Evolutionary conservation across 2,329 filamentous ascomycete genomes (phyloP), one percentile per base, ranked within the genome.

Genomic region (Aspergillus fijiensis): DNA sequence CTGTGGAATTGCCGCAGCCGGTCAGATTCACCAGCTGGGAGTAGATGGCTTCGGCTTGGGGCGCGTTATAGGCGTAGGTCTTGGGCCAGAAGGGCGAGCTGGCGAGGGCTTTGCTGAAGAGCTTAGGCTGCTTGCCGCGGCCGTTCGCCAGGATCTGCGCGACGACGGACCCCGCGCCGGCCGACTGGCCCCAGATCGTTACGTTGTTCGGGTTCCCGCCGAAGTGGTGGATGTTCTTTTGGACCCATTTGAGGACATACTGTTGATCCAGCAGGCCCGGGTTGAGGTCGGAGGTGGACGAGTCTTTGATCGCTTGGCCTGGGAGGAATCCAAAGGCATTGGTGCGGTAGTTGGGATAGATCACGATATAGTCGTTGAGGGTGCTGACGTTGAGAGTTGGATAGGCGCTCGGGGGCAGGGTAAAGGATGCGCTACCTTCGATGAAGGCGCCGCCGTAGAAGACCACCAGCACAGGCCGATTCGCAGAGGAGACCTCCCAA

Each of bases 401-500:
- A 65, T 84, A 88, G 1, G 79, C 83, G 0, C 80, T 74, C 2
- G 86, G 85, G 4, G 85, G 85, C 7, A 87, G 76, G 6, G 69
- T 72, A 66, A 87, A 85, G 42, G 75, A 80, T 0, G 83, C 85
- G 31, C 78, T 79, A 7, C 85, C 86, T 68, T 84, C 75, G 54
- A 87, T 84, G 73, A 85, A 88, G 2, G 79, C 86, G 12, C 86
- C 86, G 55, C 86, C 86, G 67, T 85, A 86, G 68, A 86, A 87
- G 3, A 81, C 80, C 3, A 88, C 80, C 0, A 88, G 78, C 0
- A 88, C 85, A 0, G 86, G 85, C 2, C 83, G 77, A 3, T 81
- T 71, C n/a, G 77, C 42, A 16, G 60, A 48, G 10, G 51, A 19
- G 1, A 58, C n/a, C 5, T 39, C 74, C 84, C 85, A 87, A 3